Percentiles rank a stretch among this genome's conserved stretches.
Conservation (phyloP, 1,284 basidiomycete genomes). For the Pseudozyma hubeiensis region DNA sequence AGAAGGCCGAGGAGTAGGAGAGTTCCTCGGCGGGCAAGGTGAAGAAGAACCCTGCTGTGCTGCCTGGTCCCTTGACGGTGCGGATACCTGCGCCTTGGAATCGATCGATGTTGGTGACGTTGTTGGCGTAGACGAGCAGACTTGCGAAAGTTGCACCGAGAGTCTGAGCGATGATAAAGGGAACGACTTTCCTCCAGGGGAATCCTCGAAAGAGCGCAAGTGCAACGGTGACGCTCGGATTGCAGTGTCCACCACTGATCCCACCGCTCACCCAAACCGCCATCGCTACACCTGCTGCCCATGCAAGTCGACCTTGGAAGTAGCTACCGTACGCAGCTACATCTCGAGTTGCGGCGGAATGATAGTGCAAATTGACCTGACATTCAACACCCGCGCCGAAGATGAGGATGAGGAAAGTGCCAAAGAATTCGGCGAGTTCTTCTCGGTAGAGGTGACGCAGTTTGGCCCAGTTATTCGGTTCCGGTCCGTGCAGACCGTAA, state of each 20-base stretch:
- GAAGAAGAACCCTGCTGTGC: conserved; percentile 78
- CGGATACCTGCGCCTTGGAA: conserved; percentile 77
- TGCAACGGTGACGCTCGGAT: conserved; percentile 73
- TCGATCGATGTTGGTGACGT: conserved; percentile 79
- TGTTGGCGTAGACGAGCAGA: conserved; percentile 79
- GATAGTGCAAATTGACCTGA: conserved; percentile 58
- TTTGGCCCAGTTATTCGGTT: conserved; percentile 44
- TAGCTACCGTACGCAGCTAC: conserved; percentile 46
- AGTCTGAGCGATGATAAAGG: conserved; percentile 78
- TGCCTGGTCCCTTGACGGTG: conserved; percentile 71
- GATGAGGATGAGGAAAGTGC: conserved; percentile 59
- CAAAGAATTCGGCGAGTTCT: conserved; percentile 57
- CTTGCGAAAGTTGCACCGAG: conserved; percentile 79
- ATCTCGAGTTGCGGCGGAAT: conserved; percentile 8
- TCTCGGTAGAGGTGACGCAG: conserved; percentile 50
- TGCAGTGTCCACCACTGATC: conserved; percentile 55
- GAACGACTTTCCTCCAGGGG: conserved; percentile 81
- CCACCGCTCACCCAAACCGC: conserved; percentile 57
- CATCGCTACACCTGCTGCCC: conserved; percentile 62
- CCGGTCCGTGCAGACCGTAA: background rate
- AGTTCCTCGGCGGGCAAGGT: conserved; percentile 73
- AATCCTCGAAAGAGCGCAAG: conserved; percentile 79
- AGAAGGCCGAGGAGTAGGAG: conserved; percentile 35
- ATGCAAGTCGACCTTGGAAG: conserved; percentile 52
- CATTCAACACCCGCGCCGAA: conserved; percentile 65